Base-by-base conservation (phyloP, 192 early-diverging fungal genomes). In the Fimicolochytrium jonesii region DNA sequence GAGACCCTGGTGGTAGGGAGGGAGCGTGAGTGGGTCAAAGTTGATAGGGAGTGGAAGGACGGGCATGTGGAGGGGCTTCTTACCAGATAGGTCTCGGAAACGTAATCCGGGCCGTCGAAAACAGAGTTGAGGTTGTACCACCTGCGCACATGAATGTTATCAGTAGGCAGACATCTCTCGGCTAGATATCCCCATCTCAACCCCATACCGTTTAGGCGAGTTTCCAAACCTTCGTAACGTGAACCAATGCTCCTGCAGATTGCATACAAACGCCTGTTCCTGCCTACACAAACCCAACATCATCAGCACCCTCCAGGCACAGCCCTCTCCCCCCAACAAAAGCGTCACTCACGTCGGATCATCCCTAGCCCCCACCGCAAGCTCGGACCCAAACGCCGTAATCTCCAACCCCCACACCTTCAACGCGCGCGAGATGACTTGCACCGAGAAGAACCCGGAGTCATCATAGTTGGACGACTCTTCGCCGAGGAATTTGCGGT, bases 71-170 rank as follows among this genome's bases (percentile, higher is more conserved):
- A n/a, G 10, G 10, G 17, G 37, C 37, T 13, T 4, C 39, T 47
- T 58, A 66, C 56, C 50, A 92, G 59, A 63, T 85, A 92, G 3
- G 82, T 90, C 26, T 88, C 83, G 35, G 83, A 85, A 30, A 92
- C 72, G 56, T 86, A 75, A 9, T 64, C 61, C 6, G 88, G 84
- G 4, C 48, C 63, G 10, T 58, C 11, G 46, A 72, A 76, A 29
- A 80, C 65, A 3, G 78, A 82, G 60, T 92, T 87, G 37, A 92
- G 67, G 53, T 92, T 90, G 68, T 89, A 89, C 86, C 86, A 92
- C 23, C 87, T 73, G n/a, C 43, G 18, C 1, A 26, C 13, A 26
- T 1, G n/a, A n/a, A n/a, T n/a, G n/a, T n/a, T n/a, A n/a, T n/a
- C n/a, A 17, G 43, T 44, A 13, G 23, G 43, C 4, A 6, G 4